A percentile compares a stretch with the other conserved stretches of the same genome.
These are phyloP conservation scores for Ustulina deusta DNA, from an alignment of 2,329 filamentous ascomycete genomes.

Conservation along the genomic window DNA sequence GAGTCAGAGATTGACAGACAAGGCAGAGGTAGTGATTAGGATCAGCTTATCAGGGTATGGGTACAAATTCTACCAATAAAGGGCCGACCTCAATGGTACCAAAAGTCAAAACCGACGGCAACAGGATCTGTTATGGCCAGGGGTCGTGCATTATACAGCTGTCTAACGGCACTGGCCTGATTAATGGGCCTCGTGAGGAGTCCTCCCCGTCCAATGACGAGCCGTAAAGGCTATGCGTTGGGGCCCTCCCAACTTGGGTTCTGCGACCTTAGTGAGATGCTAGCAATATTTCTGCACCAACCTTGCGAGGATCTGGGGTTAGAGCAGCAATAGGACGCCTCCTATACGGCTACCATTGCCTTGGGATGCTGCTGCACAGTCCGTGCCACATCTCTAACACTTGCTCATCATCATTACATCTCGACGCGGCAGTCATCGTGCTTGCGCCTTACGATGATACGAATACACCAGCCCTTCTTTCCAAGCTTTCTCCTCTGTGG, in stretches of 20 bases:
- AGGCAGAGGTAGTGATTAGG: constrained; percentile 20
- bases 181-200: constrained; percentile 26
- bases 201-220: constrained; percentile 31
- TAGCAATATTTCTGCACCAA: constrained; percentile 36
- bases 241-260: constrained; percentile 31
- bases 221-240: constrained; percentile 17
- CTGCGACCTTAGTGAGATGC: constrained; percentile 33
- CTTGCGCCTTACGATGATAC: constrained; percentile 11
- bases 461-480: constrained; percentile 7
- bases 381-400: constrained; percentile 8
- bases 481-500: neutral
- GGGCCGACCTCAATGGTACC: constrained; percentile 21
- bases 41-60: constrained; percentile 37
- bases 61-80: constrained; percentile 24
- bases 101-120: constrained; percentile 16
- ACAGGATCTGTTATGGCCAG: constrained; percentile 34
- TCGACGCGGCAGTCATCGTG: constrained; percentile 13
- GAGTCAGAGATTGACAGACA: constrained; percentile 19
- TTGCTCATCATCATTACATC: constrained; percentile 12
- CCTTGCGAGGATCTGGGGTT: constrained; percentile 39
- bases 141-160: constrained; percentile 32
- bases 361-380: constrained; percentile 35
- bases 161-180: constrained; percentile 32
- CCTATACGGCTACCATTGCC: constrained; percentile 40
- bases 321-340: constrained; percentile 37